Conservation (phyloP, 331 rosid genomes). For the Malus hybrid region DNA sequence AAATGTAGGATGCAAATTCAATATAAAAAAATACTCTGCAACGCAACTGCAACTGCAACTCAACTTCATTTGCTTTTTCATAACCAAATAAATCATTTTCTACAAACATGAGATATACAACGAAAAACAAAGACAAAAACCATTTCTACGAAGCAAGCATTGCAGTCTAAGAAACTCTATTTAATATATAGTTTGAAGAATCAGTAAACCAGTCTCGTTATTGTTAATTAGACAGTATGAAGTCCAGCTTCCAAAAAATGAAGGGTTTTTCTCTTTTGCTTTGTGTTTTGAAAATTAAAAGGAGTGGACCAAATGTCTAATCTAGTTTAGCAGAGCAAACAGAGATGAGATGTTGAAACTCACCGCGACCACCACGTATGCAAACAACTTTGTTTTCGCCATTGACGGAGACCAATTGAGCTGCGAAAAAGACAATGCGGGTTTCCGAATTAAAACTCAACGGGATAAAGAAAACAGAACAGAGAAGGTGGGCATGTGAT, state of each 20-base stretch:
- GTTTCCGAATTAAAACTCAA: background rate
- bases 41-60: background rate
- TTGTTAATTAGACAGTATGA: background rate
- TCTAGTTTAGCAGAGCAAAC: background rate
- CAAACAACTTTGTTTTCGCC: conserved; percentile 63
- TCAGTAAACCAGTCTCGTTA: background rate
- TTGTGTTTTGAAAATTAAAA: background rate
- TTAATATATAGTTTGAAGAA: background rate
- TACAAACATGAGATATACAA: no score
- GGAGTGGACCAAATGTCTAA: no score
- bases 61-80: no score
- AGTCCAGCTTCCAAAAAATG: background rate
- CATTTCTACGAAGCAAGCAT: background rate
- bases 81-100: no score
- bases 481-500: background rate
- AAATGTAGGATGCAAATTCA: background rate
- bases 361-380: conserved; percentile 89
- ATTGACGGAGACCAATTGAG: conserved; percentile 60
- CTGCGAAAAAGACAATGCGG: conserved; percentile 39
- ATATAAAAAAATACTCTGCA: background rate
- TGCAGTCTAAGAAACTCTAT: background rate
- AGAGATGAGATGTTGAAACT: conserved; percentile 20
- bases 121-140: background rate
- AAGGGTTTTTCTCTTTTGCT: background rate
- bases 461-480: no score